phyloP scores from a whole-genome alignment of 2,329 filamentous ascomycete species.

The Fusarium agapanthi region DNA sequence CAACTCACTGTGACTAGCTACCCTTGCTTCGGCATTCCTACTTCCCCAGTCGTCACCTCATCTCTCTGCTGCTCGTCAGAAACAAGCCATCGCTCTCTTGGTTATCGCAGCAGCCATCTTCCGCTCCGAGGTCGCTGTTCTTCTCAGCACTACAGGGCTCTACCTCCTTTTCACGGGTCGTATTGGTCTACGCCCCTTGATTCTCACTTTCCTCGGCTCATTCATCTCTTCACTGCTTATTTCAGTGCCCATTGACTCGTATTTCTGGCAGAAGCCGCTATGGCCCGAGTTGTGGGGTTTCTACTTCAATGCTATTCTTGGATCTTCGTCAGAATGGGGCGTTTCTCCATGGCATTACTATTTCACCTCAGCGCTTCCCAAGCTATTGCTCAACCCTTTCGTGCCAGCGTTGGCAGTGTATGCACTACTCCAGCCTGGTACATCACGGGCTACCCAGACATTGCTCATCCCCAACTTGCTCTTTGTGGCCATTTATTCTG shows the following conservation, averaged over 20 bases:
- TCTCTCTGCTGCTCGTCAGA: slow-evolving; percentile 56
- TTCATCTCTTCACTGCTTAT: slow-evolving; percentile 71
- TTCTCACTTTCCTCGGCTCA: slow-evolving; percentile 72
- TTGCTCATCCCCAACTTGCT: slow-evolving; percentile 72
- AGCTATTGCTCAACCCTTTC: slow-evolving; percentile 83
- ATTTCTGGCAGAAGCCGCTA: slow-evolving; percentile 87
- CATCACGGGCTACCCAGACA: slow-evolving; percentile 52
- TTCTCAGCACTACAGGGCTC: slow-evolving; percentile 74
- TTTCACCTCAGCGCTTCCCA: slow-evolving; percentile 81
- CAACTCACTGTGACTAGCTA: slow-evolving; percentile 58
- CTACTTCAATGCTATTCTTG: slow-evolving; percentile 87
- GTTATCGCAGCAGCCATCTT: slow-evolving; percentile 86
- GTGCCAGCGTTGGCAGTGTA: slow-evolving; percentile 64
- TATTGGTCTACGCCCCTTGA: slow-evolving; percentile 63
- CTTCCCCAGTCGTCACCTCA: slow-evolving; percentile 47
- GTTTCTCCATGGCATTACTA: slow-evolving; percentile 88
- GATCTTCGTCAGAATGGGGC: slow-evolving; percentile 88
- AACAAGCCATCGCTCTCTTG: slow-evolving; percentile 75
- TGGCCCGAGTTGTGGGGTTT: slow-evolving; percentile 95
- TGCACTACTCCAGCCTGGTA: slow-evolving; percentile 59
- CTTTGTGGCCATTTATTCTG: slow-evolving; percentile 83
- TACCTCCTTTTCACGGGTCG: slow-evolving; percentile 68
- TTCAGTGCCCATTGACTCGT: slow-evolving; percentile 84
- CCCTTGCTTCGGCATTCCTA: slow-evolving; percentile 65
- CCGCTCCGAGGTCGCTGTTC: slow-evolving; percentile 85